phyloP scores from a whole-genome alignment of 2,329 filamentous ascomycete species.

The Chaetomium olivaceum region DNA sequence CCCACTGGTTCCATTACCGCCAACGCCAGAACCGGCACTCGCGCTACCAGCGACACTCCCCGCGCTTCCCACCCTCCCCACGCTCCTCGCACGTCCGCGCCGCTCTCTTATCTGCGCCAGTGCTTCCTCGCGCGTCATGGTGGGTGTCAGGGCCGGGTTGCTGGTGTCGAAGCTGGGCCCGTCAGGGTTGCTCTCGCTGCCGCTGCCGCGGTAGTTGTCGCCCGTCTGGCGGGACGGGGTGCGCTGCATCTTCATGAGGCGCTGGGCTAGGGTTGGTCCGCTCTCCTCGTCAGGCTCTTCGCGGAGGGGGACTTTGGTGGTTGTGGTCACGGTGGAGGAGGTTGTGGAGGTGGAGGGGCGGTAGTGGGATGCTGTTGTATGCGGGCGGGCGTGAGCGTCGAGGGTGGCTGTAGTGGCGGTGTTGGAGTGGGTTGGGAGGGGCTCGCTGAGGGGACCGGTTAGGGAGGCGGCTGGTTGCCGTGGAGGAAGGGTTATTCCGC shows the following conservation, averaged over 20 bases:
- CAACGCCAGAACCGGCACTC: neutral
- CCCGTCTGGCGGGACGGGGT: constrained; percentile 45
- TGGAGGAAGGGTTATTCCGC: constrained; percentile 7
- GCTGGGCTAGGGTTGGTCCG: constrained; percentile 46
- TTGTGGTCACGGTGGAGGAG: constrained; percentile 54
- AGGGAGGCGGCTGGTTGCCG: constrained; percentile 5
- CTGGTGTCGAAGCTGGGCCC: constrained; percentile 53
- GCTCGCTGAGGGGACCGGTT: constrained; percentile 19
- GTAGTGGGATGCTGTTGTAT: constrained; percentile 51
- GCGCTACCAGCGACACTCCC: neutral
- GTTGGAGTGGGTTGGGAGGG: constrained; percentile 21
- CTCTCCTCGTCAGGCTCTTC: constrained; percentile 43
- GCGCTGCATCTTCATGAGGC: constrained; percentile 43
- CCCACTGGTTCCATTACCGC: neutral
- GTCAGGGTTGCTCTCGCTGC: constrained; percentile 18
- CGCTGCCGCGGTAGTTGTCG: neutral
- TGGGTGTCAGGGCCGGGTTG: constrained; percentile 62
- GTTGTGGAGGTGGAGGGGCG: constrained; percentile 42
- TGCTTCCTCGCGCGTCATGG: constrained; percentile 72
- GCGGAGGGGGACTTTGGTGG: constrained; percentile 53
- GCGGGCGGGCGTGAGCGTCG: constrained; percentile 37
- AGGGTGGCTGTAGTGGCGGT: constrained; percentile 1
- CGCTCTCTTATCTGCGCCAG: constrained; percentile 74
- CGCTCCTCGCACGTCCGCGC: constrained; percentile 56
- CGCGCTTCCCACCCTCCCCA: constrained; percentile 54